Percentiles rank a stretch among this genome's conserved stretches.
These are phyloP conservation scores for Scheffersomyces lignicola DNA, from an alignment of 1,139 yeast species.

Conservation along the genomic window DNA sequence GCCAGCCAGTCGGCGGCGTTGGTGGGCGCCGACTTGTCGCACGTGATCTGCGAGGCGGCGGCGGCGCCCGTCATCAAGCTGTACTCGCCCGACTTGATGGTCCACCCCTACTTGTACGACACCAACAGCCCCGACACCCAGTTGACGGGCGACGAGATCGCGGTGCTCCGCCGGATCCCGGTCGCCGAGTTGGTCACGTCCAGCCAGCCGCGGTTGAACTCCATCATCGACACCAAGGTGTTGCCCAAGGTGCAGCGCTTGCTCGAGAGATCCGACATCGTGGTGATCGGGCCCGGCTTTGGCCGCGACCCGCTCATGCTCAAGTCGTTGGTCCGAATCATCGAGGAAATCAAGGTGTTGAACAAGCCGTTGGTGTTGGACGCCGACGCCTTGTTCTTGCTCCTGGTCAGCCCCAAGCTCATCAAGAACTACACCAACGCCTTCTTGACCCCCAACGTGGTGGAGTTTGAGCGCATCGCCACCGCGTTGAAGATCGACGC, in stretches of 20 bases:
- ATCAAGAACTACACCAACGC: conserved; percentile 54
- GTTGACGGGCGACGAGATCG: conserved; percentile 16
- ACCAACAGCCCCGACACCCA: conserved; percentile 20
- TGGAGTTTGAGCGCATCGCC: conserved; percentile 73
- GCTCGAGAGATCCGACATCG: conserved; percentile 70
- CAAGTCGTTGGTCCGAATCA: conserved; percentile 54
- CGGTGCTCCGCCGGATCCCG: conserved; percentile 14
- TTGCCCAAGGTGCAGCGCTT: conserved; percentile 56
- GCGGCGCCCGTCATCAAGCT: conserved; percentile 84
- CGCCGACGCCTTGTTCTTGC: conserved; percentile 79
- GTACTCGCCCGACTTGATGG: conserved; percentile 93
- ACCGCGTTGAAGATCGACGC: conserved; percentile 37
- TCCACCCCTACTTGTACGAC: conserved; percentile 78
- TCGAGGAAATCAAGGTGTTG: conserved; percentile 53
- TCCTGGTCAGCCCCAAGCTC: conserved; percentile 56
- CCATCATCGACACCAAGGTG: conserved; percentile 41
- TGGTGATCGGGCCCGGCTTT: conserved; percentile 91
- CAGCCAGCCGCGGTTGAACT: conserved; percentile 22
- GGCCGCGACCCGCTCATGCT: conserved; percentile 80
- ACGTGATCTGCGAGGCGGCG: conserved; percentile 73
- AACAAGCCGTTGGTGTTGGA: conserved; percentile 74
- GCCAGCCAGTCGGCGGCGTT: conserved; percentile 82
- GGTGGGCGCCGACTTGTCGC: conserved; percentile 87
- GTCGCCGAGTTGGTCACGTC: conserved; percentile 20
- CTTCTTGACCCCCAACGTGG: conserved; percentile 84